These are phyloP conservation scores for Phytophthora fragariae DNA, from an alignment of 352 stramenopile genomes.

Conservation along the genomic window DNA sequence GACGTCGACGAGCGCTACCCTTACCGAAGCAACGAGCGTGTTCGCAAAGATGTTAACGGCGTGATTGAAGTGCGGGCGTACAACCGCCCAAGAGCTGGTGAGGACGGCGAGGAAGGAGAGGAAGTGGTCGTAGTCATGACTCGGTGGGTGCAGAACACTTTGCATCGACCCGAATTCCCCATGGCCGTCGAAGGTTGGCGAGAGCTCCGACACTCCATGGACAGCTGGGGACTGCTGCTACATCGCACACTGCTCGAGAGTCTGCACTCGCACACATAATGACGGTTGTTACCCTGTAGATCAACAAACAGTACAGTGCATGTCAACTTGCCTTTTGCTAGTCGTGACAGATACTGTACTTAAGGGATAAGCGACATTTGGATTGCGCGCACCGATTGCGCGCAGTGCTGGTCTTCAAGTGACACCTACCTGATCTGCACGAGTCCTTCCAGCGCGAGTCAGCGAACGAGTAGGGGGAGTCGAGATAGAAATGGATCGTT, in stretches of 20 bases:
- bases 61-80: constrained; percentile 36
- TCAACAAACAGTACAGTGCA: not conserved
- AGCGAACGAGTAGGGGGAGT: not conserved
- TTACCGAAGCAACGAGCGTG: constrained; percentile 29
- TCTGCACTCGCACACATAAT: constrained; percentile 24
- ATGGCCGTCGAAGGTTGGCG: constrained; percentile 27
- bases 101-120: not conserved
- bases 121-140: constrained; percentile 42
- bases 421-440: constrained; percentile 5
- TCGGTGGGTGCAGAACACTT: constrained; percentile 38
- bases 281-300: not conserved
- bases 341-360: constrained; percentile 3
- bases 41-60: constrained; percentile 41
- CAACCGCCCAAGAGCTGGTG: constrained; percentile 12
- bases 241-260: constrained; percentile 37
- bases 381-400: constrained; percentile 24
- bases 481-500: constrained; percentile 12
- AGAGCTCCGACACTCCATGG: constrained; percentile 36
- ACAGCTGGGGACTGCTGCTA: constrained; percentile 40
- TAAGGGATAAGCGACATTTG: constrained; percentile 7
- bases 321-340: constrained; percentile 16
- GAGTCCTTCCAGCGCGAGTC: not conserved
- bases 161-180: constrained; percentile 37
- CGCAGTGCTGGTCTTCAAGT: constrained; percentile 14
- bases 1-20: constrained; percentile 41